A percentile compares a stretch with the other conserved stretches of the same genome.
These are phyloP conservation scores for Amanita inopinata DNA, from an alignment of 768 basidiomycete genomes.

Conservation along the genomic window DNA sequence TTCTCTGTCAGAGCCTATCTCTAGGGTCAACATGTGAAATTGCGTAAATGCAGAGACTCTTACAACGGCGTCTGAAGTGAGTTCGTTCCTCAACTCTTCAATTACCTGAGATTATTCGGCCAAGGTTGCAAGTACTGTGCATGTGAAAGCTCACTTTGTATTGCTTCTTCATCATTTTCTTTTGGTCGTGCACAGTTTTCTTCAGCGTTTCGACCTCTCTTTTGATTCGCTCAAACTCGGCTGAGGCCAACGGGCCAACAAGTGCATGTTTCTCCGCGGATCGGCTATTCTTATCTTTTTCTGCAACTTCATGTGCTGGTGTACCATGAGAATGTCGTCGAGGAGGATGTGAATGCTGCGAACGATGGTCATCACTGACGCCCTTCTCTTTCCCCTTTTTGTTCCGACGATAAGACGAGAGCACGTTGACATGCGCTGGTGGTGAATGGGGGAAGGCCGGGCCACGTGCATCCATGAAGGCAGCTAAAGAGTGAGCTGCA, in stretches of 20 bases:
- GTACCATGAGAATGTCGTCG: conserved; percentile 9
- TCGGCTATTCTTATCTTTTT: conserved; percentile 11
- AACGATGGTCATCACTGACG: conserved; percentile 1
- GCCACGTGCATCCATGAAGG: conserved; percentile 1
- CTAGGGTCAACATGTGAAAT: neutral
- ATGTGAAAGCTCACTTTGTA: conserved; percentile 33
- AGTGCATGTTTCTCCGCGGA: conserved; percentile 14
- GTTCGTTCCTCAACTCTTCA: conserved; percentile 40
- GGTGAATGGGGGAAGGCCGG: neutral
- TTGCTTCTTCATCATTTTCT: conserved; percentile 45
- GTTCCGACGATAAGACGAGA: conserved; percentile 1
- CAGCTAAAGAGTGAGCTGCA: neutral
- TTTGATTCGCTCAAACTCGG: conserved; percentile 45
- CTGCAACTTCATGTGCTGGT: conserved; percentile 5
- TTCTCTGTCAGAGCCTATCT: conserved; percentile 3
- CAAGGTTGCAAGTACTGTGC: neutral
- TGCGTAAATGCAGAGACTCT: neutral
- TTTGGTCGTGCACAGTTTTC: conserved; percentile 35
- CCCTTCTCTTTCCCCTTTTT: conserved; percentile 5
- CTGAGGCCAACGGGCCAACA: conserved; percentile 28
- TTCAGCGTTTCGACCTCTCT: conserved; percentile 49
- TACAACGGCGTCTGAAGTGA: conserved; percentile 15
- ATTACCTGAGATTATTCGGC: conserved; percentile 30
- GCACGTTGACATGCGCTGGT: conserved; percentile 1
- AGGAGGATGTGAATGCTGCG: conserved; percentile 8